Percentiles rank a stretch among this genome's conserved stretches.
phyloP scores from a whole-genome alignment of 345 rosid genomes.

The Streptanthus diversifolius region DNA sequence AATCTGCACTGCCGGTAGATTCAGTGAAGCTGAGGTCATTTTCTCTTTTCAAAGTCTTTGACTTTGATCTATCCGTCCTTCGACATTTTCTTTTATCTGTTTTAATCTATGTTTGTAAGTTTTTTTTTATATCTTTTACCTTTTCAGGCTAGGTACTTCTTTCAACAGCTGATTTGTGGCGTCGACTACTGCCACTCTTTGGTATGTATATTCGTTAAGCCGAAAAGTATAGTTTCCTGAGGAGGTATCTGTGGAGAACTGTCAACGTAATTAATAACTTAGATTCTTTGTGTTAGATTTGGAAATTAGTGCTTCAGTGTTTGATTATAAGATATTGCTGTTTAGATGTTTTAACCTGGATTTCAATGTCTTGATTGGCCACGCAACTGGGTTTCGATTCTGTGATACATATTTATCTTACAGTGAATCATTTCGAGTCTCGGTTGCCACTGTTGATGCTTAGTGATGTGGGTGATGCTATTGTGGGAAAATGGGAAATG shows the following conservation, averaged over 20 bases:
- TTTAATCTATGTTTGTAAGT: neutral
- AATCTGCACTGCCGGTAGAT: conserved; percentile 79
- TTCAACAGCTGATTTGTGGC: conserved; percentile 86
- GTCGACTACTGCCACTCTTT: conserved; percentile 77
- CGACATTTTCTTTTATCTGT: neutral
- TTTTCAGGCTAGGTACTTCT: conserved; percentile 81
- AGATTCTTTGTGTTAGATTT: neutral
- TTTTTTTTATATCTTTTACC: neutral
- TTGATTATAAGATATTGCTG: neutral
- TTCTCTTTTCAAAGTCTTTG: neutral
- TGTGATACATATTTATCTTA: neutral
- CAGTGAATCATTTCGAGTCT: neutral
- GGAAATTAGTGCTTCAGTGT: neutral
- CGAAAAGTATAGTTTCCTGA: neutral
- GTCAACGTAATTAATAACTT: neutral
- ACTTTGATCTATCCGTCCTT: conserved; percentile 6
- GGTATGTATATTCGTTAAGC: conserved; percentile 46
- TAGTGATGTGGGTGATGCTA: neutral
- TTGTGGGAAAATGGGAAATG: neutral
- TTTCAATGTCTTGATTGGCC: neutral
- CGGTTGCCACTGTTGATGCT: neutral
- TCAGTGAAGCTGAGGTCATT: conserved; percentile 81
- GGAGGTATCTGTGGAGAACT: neutral
- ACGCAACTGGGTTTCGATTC: neutral
- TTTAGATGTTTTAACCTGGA: neutral